These are phyloP conservation scores for Hemileccinum rubropunctum DNA, from an alignment of 768 basidiomycete genomes.

Conservation along the genomic window DNA sequence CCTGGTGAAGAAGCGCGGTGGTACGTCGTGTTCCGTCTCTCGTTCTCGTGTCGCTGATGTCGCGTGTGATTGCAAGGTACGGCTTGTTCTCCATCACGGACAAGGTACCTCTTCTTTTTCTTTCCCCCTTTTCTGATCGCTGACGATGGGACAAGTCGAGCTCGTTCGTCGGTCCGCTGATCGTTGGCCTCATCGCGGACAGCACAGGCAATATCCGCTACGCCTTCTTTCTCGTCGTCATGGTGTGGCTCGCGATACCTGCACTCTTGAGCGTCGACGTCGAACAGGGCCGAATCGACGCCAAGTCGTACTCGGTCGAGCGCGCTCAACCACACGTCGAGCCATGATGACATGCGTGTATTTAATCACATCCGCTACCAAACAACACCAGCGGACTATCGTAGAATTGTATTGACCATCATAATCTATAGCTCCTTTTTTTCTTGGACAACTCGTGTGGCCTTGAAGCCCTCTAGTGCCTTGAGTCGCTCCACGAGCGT, in stretches of 20 bases:
- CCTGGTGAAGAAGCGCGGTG: slow-evolving; percentile 87
- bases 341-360: not conserved
- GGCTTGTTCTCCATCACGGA: slow-evolving; percentile 89
- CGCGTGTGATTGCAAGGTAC: slow-evolving; percentile 41
- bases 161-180: slow-evolving; percentile 87
- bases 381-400: too few species aligned
- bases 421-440: slow-evolving; percentile 27
- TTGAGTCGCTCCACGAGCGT: slow-evolving; percentile 87
- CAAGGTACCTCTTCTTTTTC: slow-evolving; percentile 49
- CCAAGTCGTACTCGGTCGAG: slow-evolving; percentile 30
- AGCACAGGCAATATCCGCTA: slow-evolving; percentile 89
- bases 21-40: slow-evolving; percentile 38
- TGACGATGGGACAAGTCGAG: slow-evolving; percentile 54
- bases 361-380: too few species aligned
- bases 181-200: slow-evolving; percentile 88
- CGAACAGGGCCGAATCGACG: slow-evolving; percentile 57
- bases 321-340: not conserved
- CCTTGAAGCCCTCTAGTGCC: slow-evolving; percentile 70
- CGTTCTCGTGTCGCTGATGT: too few species aligned
- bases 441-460: slow-evolving; percentile 29
- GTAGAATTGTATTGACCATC: too few species aligned
- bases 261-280: slow-evolving; percentile 70
- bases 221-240: slow-evolving; percentile 79
- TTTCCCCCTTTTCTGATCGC: not conserved
- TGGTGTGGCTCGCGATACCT: slow-evolving; percentile 82